Base-by-base conservation (phyloP, 2,329 filamentous ascomycete genomes). In the Arthrobotrys pseudoclavata region DNA sequence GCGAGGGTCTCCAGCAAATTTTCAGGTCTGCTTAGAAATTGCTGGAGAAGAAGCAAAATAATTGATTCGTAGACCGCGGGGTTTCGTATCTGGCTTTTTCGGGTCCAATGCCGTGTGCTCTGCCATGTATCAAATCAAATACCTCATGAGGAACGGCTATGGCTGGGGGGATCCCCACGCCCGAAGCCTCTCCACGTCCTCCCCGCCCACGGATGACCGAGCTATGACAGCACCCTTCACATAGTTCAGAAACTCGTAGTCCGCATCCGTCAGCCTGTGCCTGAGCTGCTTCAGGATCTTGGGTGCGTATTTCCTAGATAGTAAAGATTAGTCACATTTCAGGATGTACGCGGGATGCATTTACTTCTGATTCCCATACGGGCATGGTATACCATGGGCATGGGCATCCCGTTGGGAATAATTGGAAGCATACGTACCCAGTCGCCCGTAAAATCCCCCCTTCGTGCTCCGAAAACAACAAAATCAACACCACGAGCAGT, bases 221-320 rank as follows among this genome's bases (percentile, higher is more conserved):
- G 79, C 77, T 37, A 80, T 77, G 37, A 79, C 79, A 20, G 80
- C 79, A 55, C 63, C 72, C 71, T 81, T 81, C 50, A 80, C 68
- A n/a, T 47, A 66, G 45, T 31, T 76, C 26, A 81, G 64, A 40
- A 79, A 69, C 31, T 79, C 63, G 34, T 80, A 67, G 26, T 80
- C 79, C 63, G 47, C 31, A 15, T 79, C 69, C 50, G 71, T 26
- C 50, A 81, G 60, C 50, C 72, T 72, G 24, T 69, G 64, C 24
- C 66, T 74, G 22, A 81, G 75, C 18, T 78, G 63, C 55, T 81
- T 81, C 4, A 81, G 74, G 2, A 81, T 62, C 71, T 80, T 81
- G 15, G 80, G 80, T 31, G 81, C 80, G 52, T 81, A 81, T 80
- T 81, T 81, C 61, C 80, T 81, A 69, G n/a, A 29, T 3, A 62